Evolutionary conservation across 2,329 filamentous ascomycete species (phyloP).

Genomic region (Diaporthe eres): DNA sequence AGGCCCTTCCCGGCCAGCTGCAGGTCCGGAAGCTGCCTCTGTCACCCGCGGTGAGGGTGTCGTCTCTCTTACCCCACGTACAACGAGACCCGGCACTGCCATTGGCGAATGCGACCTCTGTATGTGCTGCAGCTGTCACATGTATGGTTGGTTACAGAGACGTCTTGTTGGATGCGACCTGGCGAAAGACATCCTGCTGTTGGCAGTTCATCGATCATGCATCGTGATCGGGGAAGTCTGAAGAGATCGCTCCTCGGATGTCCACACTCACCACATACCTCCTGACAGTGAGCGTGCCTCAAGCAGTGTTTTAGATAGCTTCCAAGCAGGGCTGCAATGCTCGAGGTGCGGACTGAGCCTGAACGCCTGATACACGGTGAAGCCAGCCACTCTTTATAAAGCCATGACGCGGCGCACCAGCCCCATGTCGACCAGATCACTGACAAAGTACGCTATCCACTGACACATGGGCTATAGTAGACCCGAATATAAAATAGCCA

Average conservation of each 20-base stretch:
- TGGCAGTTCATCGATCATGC: constrained; percentile 3
- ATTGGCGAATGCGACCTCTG: constrained; percentile 10
- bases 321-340: background rate
- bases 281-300: background rate
- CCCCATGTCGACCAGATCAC: background rate
- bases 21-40: constrained; percentile 24
- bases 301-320: background rate
- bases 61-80: constrained; percentile 3
- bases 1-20: constrained; percentile 26
- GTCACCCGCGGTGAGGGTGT: constrained; percentile 28
- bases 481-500: background rate
- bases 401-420: background rate
- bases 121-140: constrained; percentile 33
- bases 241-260: background rate
- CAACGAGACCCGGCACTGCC: background rate
- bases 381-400: background rate
- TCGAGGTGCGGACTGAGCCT: background rate
- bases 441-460: background rate
- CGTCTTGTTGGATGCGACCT: constrained; percentile 10
- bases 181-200: background rate
- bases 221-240: constrained; percentile 6
- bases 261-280: background rate
- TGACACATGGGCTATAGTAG: background rate
- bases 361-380: background rate
- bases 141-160: background rate